phyloP scores from a whole-genome alignment of 2,329 filamentous ascomycete genomes.

The Mycosphaerelloides madeirae region DNA sequence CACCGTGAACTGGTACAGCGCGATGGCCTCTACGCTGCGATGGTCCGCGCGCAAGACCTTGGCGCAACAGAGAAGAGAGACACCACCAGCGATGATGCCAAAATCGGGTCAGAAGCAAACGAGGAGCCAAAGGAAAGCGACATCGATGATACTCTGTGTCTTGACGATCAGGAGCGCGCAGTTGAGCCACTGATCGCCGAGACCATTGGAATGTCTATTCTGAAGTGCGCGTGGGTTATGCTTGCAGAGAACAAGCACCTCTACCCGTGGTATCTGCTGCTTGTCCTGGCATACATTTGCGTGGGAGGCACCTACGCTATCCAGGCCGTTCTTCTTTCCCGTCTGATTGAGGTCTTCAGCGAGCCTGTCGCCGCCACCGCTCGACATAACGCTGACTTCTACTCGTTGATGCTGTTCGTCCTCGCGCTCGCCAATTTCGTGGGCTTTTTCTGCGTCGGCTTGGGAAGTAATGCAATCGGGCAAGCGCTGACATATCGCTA shows the following conservation, averaged over 20 bases:
- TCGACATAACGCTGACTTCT: constrained; percentile 45
- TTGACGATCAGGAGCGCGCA: constrained; percentile 10
- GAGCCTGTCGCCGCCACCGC: constrained; percentile 32
- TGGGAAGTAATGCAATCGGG: constrained; percentile 40
- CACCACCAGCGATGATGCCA: background rate
- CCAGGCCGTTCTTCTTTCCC: constrained; percentile 48
- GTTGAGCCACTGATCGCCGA: background rate
- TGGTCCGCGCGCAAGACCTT: constrained; percentile 46
- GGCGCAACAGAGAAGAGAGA: constrained; percentile 17
- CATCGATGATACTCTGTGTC: background rate
- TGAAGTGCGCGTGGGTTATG: constrained; percentile 1
- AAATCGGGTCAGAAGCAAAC: no score
- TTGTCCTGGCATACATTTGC: constrained; percentile 30
- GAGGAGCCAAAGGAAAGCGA: background rate
- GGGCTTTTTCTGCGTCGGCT: constrained; percentile 44
- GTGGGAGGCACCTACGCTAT: constrained; percentile 42
- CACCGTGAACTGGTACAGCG: constrained; percentile 35
- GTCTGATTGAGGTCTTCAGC: constrained; percentile 46
- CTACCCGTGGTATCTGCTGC: constrained; percentile 36
- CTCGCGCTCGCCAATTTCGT: constrained; percentile 45
- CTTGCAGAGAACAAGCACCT: constrained; percentile 30
- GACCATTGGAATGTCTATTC: background rate
- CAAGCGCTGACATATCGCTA: constrained; percentile 36
- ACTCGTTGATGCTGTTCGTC: constrained; percentile 53
- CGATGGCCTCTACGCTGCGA: constrained; percentile 35